phyloP scores from a whole-genome alignment of 495 filamentous ascomycete species.

The Antarctomyces pellizariae region DNA sequence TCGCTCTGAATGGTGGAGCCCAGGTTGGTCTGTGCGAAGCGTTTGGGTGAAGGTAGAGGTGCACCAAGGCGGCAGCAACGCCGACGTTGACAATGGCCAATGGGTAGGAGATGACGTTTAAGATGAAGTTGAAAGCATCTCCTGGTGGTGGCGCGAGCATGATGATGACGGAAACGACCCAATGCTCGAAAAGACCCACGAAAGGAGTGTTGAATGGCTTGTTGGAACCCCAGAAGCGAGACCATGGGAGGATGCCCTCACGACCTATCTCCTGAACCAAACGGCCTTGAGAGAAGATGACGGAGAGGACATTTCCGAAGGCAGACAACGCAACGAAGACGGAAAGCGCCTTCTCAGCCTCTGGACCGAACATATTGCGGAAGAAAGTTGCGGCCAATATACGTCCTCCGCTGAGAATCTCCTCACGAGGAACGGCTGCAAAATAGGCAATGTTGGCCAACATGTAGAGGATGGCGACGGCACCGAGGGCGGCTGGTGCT shows the following conservation, averaged over 20 bases:
- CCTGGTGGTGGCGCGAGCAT: slow-evolving; percentile 39
- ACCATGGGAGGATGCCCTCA: slow-evolving; percentile 38
- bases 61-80: slow-evolving; percentile 29
- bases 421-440: slow-evolving; percentile 37
- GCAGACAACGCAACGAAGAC: slow-evolving; percentile 52
- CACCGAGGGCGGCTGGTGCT: slow-evolving; percentile 33
- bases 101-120: slow-evolving; percentile 38
- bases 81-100: slow-evolving; percentile 35
- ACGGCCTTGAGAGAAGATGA: slow-evolving; percentile 45
- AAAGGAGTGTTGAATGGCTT: slow-evolving; percentile 36
- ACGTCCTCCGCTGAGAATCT: slow-evolving; percentile 32
- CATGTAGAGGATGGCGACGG: slow-evolving; percentile 41
- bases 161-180: slow-evolving; percentile 32
- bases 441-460: slow-evolving; percentile 47
- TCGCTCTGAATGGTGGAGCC: slow-evolving; percentile 18
- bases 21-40: slow-evolving; percentile 13
- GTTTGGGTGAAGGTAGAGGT: slow-evolving; percentile 28
- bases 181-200: slow-evolving; percentile 37
- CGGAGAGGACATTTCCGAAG: slow-evolving; percentile 44
- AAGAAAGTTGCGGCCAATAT: slow-evolving; percentile 43
- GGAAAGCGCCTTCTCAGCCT: slow-evolving; percentile 33
- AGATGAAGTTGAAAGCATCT: slow-evolving; percentile 39
- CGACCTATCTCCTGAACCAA: slow-evolving; percentile 42
- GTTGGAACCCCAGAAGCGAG: slow-evolving; percentile 39
- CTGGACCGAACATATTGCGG: slow-evolving; percentile 38